Percentiles rank a stretch among this genome's conserved stretches.
Conservation (phyloP, 2,329 filamentous ascomycete species). For the Pseudogymnoascus pannorum region DNA sequence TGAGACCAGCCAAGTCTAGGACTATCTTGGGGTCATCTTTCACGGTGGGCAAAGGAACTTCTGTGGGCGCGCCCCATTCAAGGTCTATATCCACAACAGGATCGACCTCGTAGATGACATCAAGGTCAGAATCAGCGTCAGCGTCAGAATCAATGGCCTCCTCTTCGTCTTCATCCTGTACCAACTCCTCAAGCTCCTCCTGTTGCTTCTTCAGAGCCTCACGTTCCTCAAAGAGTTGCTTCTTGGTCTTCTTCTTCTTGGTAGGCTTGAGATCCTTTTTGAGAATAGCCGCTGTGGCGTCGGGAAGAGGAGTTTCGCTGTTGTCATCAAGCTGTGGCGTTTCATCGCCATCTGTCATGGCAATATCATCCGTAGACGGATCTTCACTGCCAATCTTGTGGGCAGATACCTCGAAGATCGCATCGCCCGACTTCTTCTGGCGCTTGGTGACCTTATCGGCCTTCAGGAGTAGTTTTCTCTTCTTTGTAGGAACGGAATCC, state of each 20-base stretch:
- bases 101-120: constrained; percentile 32
- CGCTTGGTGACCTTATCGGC: constrained; percentile 67
- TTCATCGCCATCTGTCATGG: constrained; percentile 42
- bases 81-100: constrained; percentile 36
- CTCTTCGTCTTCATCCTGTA: constrained; percentile 19
- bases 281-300: constrained; percentile 34
- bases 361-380: constrained; percentile 37
- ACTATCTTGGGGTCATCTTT: constrained; percentile 57
- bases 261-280: constrained; percentile 49
- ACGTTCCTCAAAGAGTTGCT: constrained; percentile 57
- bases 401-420: constrained; percentile 61
- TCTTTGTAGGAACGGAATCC: constrained; percentile 50
- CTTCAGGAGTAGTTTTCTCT: constrained; percentile 67
- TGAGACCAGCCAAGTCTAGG: constrained; percentile 65
- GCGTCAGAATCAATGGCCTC: constrained; percentile 17
- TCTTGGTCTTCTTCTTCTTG: constrained; percentile 69
- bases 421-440: constrained; percentile 73
- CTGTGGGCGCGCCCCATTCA: constrained; percentile 51
- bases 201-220: constrained; percentile 25
- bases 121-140: constrained; percentile 23
- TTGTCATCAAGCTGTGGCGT: constrained; percentile 39
- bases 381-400: constrained; percentile 45
- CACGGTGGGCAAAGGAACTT: constrained; percentile 54
- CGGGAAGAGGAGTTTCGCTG: constrained; percentile 37
- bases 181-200: constrained; percentile 17